Evolutionary conservation across 352 stramenopile genomes (phyloP), one percentile per base, ranked within the genome.

Genomic region (Phytophthora crassamura): DNA sequence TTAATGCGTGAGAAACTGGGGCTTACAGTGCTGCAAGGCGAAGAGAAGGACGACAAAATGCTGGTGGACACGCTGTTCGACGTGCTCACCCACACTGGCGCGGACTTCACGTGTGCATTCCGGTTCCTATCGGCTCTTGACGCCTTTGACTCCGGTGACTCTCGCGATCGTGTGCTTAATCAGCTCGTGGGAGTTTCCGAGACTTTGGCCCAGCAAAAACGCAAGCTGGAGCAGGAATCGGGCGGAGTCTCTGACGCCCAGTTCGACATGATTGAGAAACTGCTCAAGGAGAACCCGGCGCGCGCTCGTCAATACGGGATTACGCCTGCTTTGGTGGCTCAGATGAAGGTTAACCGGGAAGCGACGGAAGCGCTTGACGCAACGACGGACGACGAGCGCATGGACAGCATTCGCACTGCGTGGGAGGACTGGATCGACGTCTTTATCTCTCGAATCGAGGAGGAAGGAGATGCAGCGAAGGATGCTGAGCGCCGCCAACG

Each of bases 91-190:
- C 72, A 78, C 32, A 94, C 84, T 1, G 81, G 82, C 2, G 83
- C 84, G 1, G 89, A 97, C 59, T 95, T 93, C 57, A 94, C 88
- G 28, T 85, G 74, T 48, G 76, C 74, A 3, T 96, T 97, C 64
- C 85, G 88, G 3, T 71, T 59, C 14, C 66, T 97, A 2, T 78
- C 74, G 4, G 53, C 60, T 14, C 56, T 95, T 18, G 63, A 78
- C 25, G 54, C 69, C 4, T 88, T 86, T 30, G 61, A 79, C 39
- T 45, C 32, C 0, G 60, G 47, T 7, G 42, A 56, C 3, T 69
- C 53, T 16, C 60, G 48, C 32, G 42, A 69, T 35, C 63, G 54
- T 4, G 53, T 75, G 28, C 20, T 94, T 9, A 14, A 77, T 0
- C 55, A 89, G 34, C 77, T 97, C 36, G 66, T 83, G 4, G 58